Evolutionary conservation across 2,329 filamentous ascomycete genomes (phyloP).

Genomic region (Paecilomyces niveus): DNA sequence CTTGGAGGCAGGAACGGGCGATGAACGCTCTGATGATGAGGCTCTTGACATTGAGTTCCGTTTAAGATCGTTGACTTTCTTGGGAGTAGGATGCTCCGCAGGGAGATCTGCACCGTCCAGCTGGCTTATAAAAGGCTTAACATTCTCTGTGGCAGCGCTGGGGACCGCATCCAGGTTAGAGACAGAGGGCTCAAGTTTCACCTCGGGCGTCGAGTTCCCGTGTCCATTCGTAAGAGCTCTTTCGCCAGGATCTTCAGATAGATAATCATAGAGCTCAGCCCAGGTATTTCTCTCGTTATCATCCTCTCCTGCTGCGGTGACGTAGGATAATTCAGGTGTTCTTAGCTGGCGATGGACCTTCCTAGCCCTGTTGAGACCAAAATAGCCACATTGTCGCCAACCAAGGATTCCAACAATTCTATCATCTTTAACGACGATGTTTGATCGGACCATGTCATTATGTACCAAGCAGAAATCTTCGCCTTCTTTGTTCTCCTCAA

Average conservation of each 20-base stretch:
- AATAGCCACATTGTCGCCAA: slow-evolving; percentile 35
- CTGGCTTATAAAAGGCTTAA: slow-evolving; percentile 13
- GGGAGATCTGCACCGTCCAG: slow-evolving; percentile 16
- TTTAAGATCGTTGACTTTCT: slow-evolving; percentile 33
- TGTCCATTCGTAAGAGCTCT: slow-evolving; percentile 8
- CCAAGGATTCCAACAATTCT: slow-evolving; percentile 30
- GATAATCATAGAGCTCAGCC: slow-evolving; percentile 29
- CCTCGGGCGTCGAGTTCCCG: slow-evolving; percentile 15
- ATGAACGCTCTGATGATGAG: slow-evolving; percentile 32
- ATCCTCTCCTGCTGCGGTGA: slow-evolving; percentile 5
- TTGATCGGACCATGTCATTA: slow-evolving; percentile 30
- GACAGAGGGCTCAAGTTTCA: slow-evolving; percentile 28
- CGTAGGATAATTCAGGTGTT: slow-evolving; percentile 13
- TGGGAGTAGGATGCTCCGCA: slow-evolving; percentile 30
- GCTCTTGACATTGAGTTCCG: slow-evolving; percentile 27
- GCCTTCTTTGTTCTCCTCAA: slow-evolving; percentile 16
- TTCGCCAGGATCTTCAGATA: slow-evolving; percentile 10
- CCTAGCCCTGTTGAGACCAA: slow-evolving; percentile 26
- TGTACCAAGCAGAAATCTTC: slow-evolving; percentile 27
- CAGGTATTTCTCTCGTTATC: slow-evolving; percentile 18
- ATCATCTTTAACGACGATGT: slow-evolving; percentile 31
- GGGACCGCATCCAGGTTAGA: slow-evolving; percentile 24
- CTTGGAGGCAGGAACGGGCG: slow-evolving; percentile 31
- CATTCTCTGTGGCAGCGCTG: slow-evolving; percentile 17
- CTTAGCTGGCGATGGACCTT: slow-evolving; percentile 27